Conservation (phyloP, 2,329 filamentous ascomycete species). For the Furcasterigmium sp. region DNA sequence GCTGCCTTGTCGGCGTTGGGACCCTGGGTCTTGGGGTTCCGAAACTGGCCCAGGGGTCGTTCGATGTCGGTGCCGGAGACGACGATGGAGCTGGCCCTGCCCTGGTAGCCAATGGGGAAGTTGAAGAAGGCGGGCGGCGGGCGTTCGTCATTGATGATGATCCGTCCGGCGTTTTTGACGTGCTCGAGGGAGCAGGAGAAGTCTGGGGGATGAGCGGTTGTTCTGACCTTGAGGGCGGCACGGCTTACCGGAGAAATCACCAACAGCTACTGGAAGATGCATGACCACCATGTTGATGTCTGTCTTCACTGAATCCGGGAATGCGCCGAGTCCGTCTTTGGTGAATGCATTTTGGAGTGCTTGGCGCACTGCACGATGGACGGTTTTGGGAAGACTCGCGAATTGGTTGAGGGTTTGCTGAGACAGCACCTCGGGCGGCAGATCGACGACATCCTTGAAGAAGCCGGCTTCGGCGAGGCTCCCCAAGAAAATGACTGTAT, state of each 20-base stretch:
- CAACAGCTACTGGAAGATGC: conserved; percentile 50
- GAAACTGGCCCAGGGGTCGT: conserved; percentile 40
- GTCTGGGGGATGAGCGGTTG: conserved; percentile 26
- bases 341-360: conserved; percentile 29
- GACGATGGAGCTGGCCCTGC: conserved; percentile 47
- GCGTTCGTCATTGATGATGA: conserved; percentile 28
- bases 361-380: conserved; percentile 31
- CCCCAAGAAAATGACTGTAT: conserved; percentile 46
- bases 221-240: background rate
- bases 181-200: conserved; percentile 51
- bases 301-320: conserved; percentile 9
- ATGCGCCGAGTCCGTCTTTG: conserved; percentile 13
- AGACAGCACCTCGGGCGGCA: conserved; percentile 19
- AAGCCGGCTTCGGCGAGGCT: conserved; percentile 27
- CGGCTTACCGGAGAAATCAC: conserved; percentile 39
- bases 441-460: conserved; percentile 18
- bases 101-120: conserved; percentile 47
- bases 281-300: conserved; percentile 21
- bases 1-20: background rate
- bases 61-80: conserved; percentile 40
- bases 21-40: conserved; percentile 13
- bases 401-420: conserved; percentile 41
- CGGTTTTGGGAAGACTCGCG: conserved; percentile 34
- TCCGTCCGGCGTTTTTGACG: conserved; percentile 41
- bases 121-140: conserved; percentile 41